A percentile compares a stretch with the other conserved stretches of the same genome.
Conservation (phyloP, 345 rosid genomes). For the Gossypium arboreum region DNA sequence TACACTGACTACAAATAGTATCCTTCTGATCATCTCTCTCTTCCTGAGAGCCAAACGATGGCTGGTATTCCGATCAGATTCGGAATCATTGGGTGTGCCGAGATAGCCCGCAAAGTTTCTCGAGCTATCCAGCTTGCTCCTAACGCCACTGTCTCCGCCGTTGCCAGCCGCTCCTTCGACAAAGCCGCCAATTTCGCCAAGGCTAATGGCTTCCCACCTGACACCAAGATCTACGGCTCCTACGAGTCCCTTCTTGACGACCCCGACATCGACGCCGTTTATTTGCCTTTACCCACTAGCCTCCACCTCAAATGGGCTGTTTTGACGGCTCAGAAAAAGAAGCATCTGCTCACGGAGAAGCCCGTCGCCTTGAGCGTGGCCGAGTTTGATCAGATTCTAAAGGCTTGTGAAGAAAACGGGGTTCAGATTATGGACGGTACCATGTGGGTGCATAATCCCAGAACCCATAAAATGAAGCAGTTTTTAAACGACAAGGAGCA, state of each 20-base stretch:
- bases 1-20: not conserved
- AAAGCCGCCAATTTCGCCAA: constrained; percentile 54
- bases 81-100: constrained; percentile 72
- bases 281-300: constrained; percentile 69
- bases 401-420: constrained; percentile 58
- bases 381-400: constrained; percentile 57
- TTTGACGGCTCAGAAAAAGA: constrained; percentile 59
- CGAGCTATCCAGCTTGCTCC: constrained; percentile 65
- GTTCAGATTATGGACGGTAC: constrained; percentile 89
- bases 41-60: constrained; percentile 11
- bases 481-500: constrained; percentile 41
- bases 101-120: constrained; percentile 63
- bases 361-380: constrained; percentile 55
- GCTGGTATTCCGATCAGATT: constrained; percentile 35
- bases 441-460: constrained; percentile 82
- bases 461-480: constrained; percentile 49
- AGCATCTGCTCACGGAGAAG: constrained; percentile 76
- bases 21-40: not conserved
- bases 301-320: constrained; percentile 71
- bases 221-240: constrained; percentile 57
- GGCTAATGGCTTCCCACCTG: constrained; percentile 56
- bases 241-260: constrained; percentile 72
- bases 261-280: constrained; percentile 68
- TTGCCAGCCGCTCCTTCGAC: constrained; percentile 55
- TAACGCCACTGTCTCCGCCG: constrained; percentile 55